Percentiles rank a stretch among this genome's conserved stretches.
These are phyloP conservation scores for Trifolium dubium DNA, from an alignment of 306 rosid species.

Conservation along the genomic window DNA sequence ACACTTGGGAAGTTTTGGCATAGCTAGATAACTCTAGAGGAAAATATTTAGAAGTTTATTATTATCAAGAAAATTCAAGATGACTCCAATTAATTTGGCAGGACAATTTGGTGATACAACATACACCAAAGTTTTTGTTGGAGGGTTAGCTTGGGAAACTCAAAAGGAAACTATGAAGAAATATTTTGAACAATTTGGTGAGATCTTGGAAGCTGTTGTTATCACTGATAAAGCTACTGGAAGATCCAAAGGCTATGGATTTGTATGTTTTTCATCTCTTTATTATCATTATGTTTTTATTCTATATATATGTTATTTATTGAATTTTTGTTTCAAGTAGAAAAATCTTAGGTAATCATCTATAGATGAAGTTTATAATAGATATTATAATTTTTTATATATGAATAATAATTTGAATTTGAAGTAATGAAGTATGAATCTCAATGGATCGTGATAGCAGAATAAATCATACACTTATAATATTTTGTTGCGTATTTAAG, in stretches of 20 bases:
- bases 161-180: constrained; percentile 98
- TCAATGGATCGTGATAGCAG: background rate
- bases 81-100: constrained; percentile 77
- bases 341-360: constrained; percentile 39
- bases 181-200: constrained; percentile 96
- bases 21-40: constrained; percentile 28
- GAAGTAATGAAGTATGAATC: background rate
- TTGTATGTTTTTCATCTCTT: constrained; percentile 53
- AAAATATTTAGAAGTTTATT: background rate
- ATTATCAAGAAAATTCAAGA: constrained; percentile 28
- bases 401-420: background rate
- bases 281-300: background rate
- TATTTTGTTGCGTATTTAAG: background rate
- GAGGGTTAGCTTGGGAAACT: constrained; percentile 99
- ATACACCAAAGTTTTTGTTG: constrained; percentile 93
- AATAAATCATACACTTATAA: background rate
- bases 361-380: constrained; percentile 1
- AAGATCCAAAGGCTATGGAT: constrained; percentile 98
- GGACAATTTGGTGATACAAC: constrained; percentile 98
- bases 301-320: background rate
- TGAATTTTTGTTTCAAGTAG: background rate
- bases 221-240: constrained; percentile 98
- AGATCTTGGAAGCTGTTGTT: constrained; percentile 99
- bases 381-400: background rate
- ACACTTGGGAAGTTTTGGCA: constrained; percentile 43